A percentile compares a stretch with the other conserved stretches of the same genome.
Conservation (phyloP, 768 basidiomycete species). For the Trametes coccinea region DNA sequence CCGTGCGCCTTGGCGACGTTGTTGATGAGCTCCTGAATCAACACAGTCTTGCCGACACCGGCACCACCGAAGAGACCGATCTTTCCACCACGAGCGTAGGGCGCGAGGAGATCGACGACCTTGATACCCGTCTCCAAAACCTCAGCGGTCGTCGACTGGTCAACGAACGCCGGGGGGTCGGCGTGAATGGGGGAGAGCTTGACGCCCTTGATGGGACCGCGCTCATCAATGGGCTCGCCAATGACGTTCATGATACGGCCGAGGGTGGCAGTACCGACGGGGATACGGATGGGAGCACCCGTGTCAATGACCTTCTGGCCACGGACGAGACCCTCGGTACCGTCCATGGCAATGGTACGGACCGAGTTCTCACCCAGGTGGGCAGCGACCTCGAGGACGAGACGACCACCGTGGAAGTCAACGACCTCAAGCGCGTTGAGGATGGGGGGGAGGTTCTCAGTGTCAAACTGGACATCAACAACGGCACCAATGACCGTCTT, state of each 20-base stretch:
- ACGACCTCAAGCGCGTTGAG: slow-evolving; percentile 99
- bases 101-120: slow-evolving; percentile 99
- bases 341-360: slow-evolving; percentile 99
- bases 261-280: slow-evolving; percentile 91
- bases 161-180: slow-evolving; percentile 95
- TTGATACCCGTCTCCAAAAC: slow-evolving; percentile 99
- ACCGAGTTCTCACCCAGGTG: slow-evolving; percentile 99
- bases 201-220: slow-evolving; percentile 97
- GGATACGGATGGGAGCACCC: slow-evolving; percentile 93
- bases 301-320: slow-evolving; percentile 97
- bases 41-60: slow-evolving; percentile 99
- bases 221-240: slow-evolving; percentile 99
- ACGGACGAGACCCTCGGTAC: slow-evolving; percentile 99
- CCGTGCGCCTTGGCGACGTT: slow-evolving; percentile 99
- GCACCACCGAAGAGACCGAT: slow-evolving; percentile 99
- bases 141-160: slow-evolving; percentile 98
- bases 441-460: slow-evolving; percentile 93
- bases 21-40: slow-evolving; percentile 99
- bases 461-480: slow-evolving; percentile 98
- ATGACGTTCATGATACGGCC: slow-evolving; percentile 99
- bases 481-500: slow-evolving; percentile 99
- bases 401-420: slow-evolving; percentile 90
- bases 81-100: slow-evolving; percentile 99
- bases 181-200: slow-evolving; percentile 93
- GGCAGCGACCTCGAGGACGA: slow-evolving; percentile 98